phyloP scores from a whole-genome alignment of 2,329 filamentous ascomycete genomes.

The Magnaporthiopsis poae region DNA sequence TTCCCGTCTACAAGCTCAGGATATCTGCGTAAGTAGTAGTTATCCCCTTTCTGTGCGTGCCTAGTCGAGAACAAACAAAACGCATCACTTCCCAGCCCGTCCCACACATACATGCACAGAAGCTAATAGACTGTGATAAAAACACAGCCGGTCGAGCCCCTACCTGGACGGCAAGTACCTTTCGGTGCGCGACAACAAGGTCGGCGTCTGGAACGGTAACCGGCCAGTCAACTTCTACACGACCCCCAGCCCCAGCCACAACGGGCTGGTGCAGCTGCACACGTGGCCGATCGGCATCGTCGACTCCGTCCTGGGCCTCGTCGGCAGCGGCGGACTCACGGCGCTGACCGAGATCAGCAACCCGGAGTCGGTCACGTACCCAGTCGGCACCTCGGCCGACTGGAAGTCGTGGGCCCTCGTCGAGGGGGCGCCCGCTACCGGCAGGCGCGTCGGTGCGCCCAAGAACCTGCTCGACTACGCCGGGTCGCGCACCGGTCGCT shows the following conservation, averaged over 20 bases:
- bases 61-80: too few species aligned
- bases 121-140: neutral
- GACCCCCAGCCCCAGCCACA: constrained; percentile 10
- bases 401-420: constrained; percentile 27
- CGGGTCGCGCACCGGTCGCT: neutral
- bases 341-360: constrained; percentile 24
- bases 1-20: constrained; percentile 9
- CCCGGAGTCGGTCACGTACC: constrained; percentile 18
- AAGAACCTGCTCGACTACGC: constrained; percentile 2
- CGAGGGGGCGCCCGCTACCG: constrained; percentile 8
- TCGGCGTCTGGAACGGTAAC: constrained; percentile 23
- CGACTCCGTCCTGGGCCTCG: constrained; percentile 27
- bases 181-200: constrained; percentile 18
- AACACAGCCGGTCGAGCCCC: neutral
- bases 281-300: constrained; percentile 26
- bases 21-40: constrained; percentile 2
- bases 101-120: neutral
- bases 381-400: constrained; percentile 19
- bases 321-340: constrained; percentile 24
- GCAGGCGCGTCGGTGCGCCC: constrained; percentile 1
- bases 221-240: constrained; percentile 21
- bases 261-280: constrained; percentile 25
- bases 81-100: too few species aligned
- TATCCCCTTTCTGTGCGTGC: too few species aligned
- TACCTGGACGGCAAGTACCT: constrained; percentile 25